A percentile compares a stretch with the other conserved stretches of the same genome.
Evolutionary conservation across 768 basidiomycete species (phyloP).

Genomic region (Rhodotorula paludigena): DNA sequence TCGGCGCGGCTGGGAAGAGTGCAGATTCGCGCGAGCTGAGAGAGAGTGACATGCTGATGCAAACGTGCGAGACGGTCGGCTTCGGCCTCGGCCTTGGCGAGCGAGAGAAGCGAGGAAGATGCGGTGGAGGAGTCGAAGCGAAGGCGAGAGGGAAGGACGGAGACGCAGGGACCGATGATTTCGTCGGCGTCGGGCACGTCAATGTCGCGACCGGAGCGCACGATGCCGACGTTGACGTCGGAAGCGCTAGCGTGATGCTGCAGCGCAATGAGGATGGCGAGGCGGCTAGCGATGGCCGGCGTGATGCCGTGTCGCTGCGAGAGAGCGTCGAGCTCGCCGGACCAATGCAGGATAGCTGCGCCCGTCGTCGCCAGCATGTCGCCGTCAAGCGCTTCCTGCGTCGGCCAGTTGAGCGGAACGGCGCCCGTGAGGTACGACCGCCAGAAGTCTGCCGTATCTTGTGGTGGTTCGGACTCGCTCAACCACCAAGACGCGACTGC

Average conservation of each 20-base stretch:
- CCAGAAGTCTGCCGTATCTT: slow-evolving; percentile 28
- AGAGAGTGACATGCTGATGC: slow-evolving; percentile 35
- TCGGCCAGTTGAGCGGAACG: slow-evolving; percentile 24
- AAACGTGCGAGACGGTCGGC: slow-evolving; percentile 29
- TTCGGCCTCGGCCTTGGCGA: slow-evolving; percentile 19
- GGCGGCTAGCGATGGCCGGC: slow-evolving; percentile 34
- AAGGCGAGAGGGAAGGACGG: slow-evolving; percentile 34
- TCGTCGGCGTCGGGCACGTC: slow-evolving; percentile 33
- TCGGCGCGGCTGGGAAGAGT: slow-evolving; percentile 11
- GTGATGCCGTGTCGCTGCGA: slow-evolving; percentile 28
- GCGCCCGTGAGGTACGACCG: slow-evolving; percentile 21
- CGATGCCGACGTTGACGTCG: slow-evolving; percentile 32
- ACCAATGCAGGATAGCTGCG: slow-evolving; percentile 17
- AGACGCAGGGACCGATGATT: slow-evolving; percentile 38
- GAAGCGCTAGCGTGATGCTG: slow-evolving; percentile 1
- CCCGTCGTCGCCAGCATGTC: slow-evolving; percentile 33
- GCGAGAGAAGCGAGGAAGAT: slow-evolving; percentile 6
- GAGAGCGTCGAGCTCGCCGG: slow-evolving; percentile 18
- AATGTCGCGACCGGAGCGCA: slow-evolving; percentile 35
- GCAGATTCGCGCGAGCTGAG: slow-evolving; percentile 21
- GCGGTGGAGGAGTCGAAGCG: slow-evolving; percentile 2
- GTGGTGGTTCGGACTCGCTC: background rate
- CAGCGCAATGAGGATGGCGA: slow-evolving; percentile 36
- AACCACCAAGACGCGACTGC: slow-evolving; percentile 33
- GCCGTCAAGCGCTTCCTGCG: slow-evolving; percentile 11